Evolutionary conservation across 768 basidiomycete species (phyloP).

Genomic region (Pulveroboletus sp.): DNA sequence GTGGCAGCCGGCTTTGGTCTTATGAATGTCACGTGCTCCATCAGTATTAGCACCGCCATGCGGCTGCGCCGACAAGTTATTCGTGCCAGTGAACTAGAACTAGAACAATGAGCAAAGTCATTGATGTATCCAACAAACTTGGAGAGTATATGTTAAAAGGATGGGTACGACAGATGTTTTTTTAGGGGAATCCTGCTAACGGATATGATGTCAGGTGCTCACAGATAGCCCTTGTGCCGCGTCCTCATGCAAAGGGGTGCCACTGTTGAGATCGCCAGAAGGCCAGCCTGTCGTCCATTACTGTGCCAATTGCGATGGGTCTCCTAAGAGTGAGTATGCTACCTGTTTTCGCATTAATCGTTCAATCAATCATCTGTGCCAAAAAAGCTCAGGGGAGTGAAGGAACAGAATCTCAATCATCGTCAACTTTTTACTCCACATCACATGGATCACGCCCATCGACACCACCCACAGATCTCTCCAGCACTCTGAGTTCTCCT

Average conservation of each 20-base stretch:
- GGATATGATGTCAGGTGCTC: slow-evolving; percentile 41
- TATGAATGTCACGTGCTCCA: slow-evolving; percentile 20
- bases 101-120: slow-evolving; percentile 44
- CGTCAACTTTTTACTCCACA: slow-evolving; percentile 44
- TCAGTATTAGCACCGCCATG: slow-evolving; percentile 2
- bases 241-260: slow-evolving; percentile 52
- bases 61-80: neutral
- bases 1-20: slow-evolving; percentile 13
- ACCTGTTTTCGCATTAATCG: neutral
- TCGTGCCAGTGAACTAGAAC: no score
- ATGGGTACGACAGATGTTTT: slow-evolving; percentile 45
- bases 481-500: slow-evolving; percentile 56
- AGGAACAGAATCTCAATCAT: slow-evolving; percentile 30
- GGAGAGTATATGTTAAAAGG: slow-evolving; percentile 74
- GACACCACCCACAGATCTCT: slow-evolving; percentile 76
- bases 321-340: slow-evolving; percentile 31
- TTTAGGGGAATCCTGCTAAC: slow-evolving; percentile 4
- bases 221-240: slow-evolving; percentile 63
- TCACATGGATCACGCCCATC: slow-evolving; percentile 59
- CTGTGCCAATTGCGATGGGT: slow-evolving; percentile 62
- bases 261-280: slow-evolving; percentile 68
- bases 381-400: slow-evolving; percentile 14
- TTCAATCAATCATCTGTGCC: slow-evolving; percentile 6
- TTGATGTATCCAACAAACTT: slow-evolving; percentile 57
- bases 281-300: slow-evolving; percentile 45